These are phyloP conservation scores for Candida pseudofarinosa DNA, from an alignment of 805 yeast species.

Conservation along the genomic window DNA sequence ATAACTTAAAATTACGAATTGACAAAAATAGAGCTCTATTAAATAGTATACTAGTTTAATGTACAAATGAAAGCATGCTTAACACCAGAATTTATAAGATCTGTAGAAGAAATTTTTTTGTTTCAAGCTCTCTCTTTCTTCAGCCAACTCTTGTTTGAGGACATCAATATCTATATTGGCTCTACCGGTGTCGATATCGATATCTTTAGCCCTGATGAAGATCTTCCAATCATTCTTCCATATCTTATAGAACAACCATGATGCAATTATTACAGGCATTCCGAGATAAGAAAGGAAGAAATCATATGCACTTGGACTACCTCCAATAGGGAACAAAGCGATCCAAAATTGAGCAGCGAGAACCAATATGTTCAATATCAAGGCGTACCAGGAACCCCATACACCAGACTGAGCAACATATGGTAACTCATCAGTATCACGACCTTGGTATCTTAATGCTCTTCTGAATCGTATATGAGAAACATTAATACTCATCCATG, in stretches of 20 bases:
- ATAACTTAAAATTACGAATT: constrained; percentile 25
- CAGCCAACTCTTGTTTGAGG: constrained; percentile 32
- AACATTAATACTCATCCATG: constrained; percentile 59
- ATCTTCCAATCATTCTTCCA: constrained; percentile 23
- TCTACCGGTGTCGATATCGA: constrained; percentile 35
- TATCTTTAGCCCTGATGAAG: constrained; percentile 24
- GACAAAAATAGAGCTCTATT: constrained; percentile 16
- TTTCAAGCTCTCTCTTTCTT: constrained; percentile 24
- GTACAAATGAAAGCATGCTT: neutral
- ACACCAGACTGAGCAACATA: constrained; percentile 49
- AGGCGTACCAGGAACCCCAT: constrained; percentile 51
- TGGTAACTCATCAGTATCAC: constrained; percentile 48
- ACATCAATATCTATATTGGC: constrained; percentile 28
- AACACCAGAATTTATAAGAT: constrained; percentile 28
- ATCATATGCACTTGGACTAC: constrained; percentile 24
- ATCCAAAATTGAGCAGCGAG: constrained; percentile 63
- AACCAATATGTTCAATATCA: constrained; percentile 45
- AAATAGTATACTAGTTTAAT: constrained; percentile 1
- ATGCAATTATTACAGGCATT: constrained; percentile 24
- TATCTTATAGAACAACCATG: constrained; percentile 29
- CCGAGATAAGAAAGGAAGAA: constrained; percentile 32
- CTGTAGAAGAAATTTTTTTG: constrained; percentile 22
- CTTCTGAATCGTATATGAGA: constrained; percentile 59
- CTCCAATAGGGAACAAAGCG: constrained; percentile 58
- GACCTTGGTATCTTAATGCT: constrained; percentile 54